Base-by-base conservation (phyloP, 2,329 filamentous ascomycete species). In the Epichloe gansuensis region DNA sequence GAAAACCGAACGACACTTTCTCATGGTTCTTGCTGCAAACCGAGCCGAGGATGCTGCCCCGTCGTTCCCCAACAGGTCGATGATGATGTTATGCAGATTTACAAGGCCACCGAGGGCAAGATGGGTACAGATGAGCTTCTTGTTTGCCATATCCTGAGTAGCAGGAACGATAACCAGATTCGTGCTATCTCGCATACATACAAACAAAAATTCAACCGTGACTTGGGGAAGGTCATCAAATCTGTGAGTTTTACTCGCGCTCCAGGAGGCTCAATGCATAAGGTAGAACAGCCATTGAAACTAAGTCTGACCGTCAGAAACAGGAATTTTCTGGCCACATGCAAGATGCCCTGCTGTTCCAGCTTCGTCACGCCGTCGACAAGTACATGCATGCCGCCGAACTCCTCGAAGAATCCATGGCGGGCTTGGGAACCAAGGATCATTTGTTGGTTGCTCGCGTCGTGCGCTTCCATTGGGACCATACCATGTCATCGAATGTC, bases 301-400 rank as follows among this genome's bases (percentile, higher is more conserved):
- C 11, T 12, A n/a, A 50, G 31, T 37, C 25, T 50, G 17, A 53
- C 28, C 15, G 21, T 17, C 12, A 17, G 25, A 13, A 11, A 8
- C 55, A 83, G 71, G 83, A 93, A 62, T 96, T 96, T 69, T 87
- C 84, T 0, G 91, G 91, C 0, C 91, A 97, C 65, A 96, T 97
- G 90, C 76, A 91, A 65, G 80, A 88, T 15, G 89, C 89, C 0
- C 77, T 97, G 1, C 70, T 93, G 28, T 83, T 82, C 65, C 89
- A 95, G 67, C 72, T 96, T n/a, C 78, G 78, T 11, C 76, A 84
- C 12, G 91, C 87, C 3, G 72, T 80, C 5, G 89, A 96, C 68
- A 88, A 85, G 58, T 88, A 88, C 54, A 85, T 88, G 75, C 84
- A 89, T 58, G 91, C 95, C 61, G 93, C 91, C 0, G 72, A 78